Conservation (phyloP, 345 rosid genomes). For the Camelina neglecta region DNA sequence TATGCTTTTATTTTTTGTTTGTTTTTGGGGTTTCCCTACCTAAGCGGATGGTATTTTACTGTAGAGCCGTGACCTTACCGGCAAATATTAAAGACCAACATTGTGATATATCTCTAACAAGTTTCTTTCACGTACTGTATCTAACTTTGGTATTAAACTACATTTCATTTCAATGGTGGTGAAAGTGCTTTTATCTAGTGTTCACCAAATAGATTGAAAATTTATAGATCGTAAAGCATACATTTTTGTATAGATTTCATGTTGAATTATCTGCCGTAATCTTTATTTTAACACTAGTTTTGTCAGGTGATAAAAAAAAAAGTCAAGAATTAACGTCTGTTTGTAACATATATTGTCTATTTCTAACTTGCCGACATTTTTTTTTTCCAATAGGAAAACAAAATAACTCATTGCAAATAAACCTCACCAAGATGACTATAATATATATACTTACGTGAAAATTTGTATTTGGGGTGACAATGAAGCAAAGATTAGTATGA, state of each 20-base stretch:
- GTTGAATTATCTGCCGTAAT: neutral
- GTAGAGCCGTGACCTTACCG: constrained; percentile 41
- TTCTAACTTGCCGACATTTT: neutral
- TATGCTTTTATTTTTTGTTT: neutral
- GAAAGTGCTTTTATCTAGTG: neutral
- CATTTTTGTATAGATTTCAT: neutral
- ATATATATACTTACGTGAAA: neutral
- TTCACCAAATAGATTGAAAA: neutral
- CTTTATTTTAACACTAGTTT: neutral
- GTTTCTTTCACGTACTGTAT: neutral
- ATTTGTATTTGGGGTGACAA: neutral
- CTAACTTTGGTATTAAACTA: neutral
- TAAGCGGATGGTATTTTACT: constrained; percentile 27
- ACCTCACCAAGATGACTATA: neutral
- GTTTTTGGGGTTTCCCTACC: constrained; percentile 23
- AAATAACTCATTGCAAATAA: neutral
- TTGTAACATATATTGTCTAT: neutral
- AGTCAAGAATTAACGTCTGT: neutral
- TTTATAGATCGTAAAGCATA: neutral
- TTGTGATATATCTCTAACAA: neutral
- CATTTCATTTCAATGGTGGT: constrained; percentile 5
- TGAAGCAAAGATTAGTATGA: neutral
- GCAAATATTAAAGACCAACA: constrained; percentile 24
- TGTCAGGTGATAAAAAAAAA: neutral
- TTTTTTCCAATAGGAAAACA: neutral